Conservation (phyloP, 768 basidiomycete genomes). For the Kockovaella imperatae region DNA sequence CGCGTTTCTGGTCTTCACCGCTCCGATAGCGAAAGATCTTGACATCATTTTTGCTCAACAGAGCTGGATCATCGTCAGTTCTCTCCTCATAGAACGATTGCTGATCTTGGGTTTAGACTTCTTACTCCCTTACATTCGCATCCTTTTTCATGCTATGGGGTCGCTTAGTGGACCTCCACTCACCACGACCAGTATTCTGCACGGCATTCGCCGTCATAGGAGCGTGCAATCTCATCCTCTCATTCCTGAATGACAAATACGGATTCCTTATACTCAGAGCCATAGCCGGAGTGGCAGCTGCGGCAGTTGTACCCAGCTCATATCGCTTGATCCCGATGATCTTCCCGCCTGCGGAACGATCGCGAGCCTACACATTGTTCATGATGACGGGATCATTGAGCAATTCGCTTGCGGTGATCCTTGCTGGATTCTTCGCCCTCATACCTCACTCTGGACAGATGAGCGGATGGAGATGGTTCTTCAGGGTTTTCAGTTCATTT, state of each 20-base stretch:
- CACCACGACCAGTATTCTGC: conserved; percentile 6
- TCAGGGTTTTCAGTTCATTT: too few relatives aligned
- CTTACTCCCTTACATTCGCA: conserved; percentile 7
- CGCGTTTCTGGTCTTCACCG: conserved; percentile 2
- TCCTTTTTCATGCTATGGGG: conserved; percentile 8
- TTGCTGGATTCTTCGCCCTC: conserved; percentile 4
- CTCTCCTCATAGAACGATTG: not conserved
- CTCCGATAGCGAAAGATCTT: not conserved
- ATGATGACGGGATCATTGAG: conserved; percentile 1
- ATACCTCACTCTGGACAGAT: conserved; percentile 5
- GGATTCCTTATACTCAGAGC: conserved; percentile 12
- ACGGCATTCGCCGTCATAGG: conserved; percentile 4
- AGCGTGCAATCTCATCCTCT: conserved; percentile 1
- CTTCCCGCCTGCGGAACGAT: not conserved
- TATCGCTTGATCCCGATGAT: conserved; percentile 2
- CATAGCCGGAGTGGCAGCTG: conserved; percentile 10
- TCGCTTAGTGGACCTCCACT: conserved; percentile 7
- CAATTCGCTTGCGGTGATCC: not conserved
- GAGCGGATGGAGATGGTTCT: conserved; percentile 16
- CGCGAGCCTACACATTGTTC: not conserved
- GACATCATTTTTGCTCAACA: not conserved
- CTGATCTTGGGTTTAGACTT: not conserved
- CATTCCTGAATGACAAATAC: conserved; percentile 8
- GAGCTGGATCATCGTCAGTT: conserved; percentile 4
- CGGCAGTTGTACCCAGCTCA: conserved; percentile 5